Evolutionary conservation across 495 filamentous ascomycete genomes (phyloP).

Genomic region (Clavariopsis aquatica): DNA sequence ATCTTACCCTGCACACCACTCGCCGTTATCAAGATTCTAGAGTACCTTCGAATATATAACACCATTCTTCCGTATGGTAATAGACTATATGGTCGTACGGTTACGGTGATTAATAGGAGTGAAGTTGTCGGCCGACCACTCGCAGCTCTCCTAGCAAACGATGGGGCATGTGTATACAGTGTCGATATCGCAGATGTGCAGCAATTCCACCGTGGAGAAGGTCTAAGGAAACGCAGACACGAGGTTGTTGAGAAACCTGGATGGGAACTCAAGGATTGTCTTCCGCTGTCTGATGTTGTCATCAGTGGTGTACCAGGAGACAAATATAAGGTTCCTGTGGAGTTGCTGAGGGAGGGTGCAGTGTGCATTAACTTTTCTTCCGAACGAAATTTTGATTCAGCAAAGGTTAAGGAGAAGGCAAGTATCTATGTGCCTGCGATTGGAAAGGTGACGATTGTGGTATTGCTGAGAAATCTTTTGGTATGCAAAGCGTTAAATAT

Average conservation of each 20-base stretch:
- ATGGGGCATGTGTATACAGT: slow-evolving; percentile 91
- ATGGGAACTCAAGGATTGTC: slow-evolving; percentile 73
- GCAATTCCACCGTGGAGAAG: slow-evolving; percentile 82
- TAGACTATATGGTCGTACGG: slow-evolving; percentile 82
- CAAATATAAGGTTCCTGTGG: slow-evolving; percentile 81
- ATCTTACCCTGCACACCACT: slow-evolving; percentile 94
- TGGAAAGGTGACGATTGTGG: slow-evolving; percentile 94
- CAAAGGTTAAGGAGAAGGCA: slow-evolving; percentile 85
- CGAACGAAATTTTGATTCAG: slow-evolving; percentile 83
- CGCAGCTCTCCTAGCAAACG: slow-evolving; percentile 93
- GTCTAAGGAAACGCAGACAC: slow-evolving; percentile 77
- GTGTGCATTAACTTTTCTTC: slow-evolving; percentile 98
- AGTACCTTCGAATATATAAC: slow-evolving; percentile 95
- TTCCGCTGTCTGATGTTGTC: slow-evolving; percentile 87
- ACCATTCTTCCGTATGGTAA: slow-evolving; percentile 93
- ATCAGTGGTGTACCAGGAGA: slow-evolving; percentile 90
- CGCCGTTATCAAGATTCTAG: slow-evolving; percentile 92
- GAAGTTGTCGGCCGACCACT: slow-evolving; percentile 94
- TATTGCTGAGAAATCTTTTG: slow-evolving; percentile 84
- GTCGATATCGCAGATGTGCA: slow-evolving; percentile 93
- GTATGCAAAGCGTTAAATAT: no score
- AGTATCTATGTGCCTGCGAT: slow-evolving; percentile 97
- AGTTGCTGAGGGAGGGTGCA: slow-evolving; percentile 79
- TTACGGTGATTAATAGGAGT: slow-evolving; percentile 91
- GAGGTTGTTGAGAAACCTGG: slow-evolving; percentile 78